Base-by-base conservation (phyloP, 768 basidiomycete genomes). In the Dacryopinax primogenitus region DNA sequence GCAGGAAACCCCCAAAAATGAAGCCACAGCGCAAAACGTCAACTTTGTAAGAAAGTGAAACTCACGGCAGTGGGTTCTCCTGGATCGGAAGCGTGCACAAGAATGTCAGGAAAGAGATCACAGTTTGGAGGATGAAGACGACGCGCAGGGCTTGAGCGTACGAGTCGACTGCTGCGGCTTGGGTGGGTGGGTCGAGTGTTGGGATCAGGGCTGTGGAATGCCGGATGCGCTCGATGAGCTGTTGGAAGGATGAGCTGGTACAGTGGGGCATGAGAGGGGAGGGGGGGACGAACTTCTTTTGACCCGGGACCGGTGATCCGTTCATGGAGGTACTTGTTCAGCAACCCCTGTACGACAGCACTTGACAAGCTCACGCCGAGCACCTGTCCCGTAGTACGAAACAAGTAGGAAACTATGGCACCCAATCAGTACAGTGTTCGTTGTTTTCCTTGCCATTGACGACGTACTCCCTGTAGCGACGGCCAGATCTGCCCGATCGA, bases 341-440 rank as follows among this genome's bases (percentile, higher is more conserved):
- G 79, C 35, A 95, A 80, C 3, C 83, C 82, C 75, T 99, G 95
- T 33, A 94, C 77, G 30, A 98, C 74, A 0, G 91, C 87, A 23
- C 92, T 90, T 69, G 86, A 86, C 51, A 94, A 77, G 70, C 90
- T 89, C 64, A 99, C 95, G 35, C 95, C 96, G 64, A 97, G 81
- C 26, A 96, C 96, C 78, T 97, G 95, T 1, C 94, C 94, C 18
- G 90, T 88, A 7, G 92, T 93, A 68, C 94, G 80, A 79, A 94
- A 95, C 58, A 96, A 80, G 75, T 98, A 98, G 33, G 89, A 90
- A 70, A 94, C 92, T 95, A 70, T 18, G 58, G n/a, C n/a, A n/a
- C 15, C 35, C 62, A 11, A 47, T 62, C 41, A 64, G 32, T n/a
- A 58, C 63, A 64, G 36, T 72, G 67, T 64, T 61, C 35, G 26